phyloP scores from a whole-genome alignment of 2,329 filamentous ascomycete genomes.

The Botrytis fabae region DNA sequence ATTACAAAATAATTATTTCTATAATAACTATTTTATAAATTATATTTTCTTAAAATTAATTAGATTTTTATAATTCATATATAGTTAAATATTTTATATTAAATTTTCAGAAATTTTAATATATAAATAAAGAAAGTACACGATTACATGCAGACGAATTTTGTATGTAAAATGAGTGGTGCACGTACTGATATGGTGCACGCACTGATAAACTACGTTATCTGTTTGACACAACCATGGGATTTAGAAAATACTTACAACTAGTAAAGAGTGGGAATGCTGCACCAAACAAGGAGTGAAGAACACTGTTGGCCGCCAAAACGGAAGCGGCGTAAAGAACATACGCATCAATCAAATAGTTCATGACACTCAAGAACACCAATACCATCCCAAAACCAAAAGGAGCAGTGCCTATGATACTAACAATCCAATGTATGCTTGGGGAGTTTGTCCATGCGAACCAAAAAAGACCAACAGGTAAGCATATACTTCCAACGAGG shows the following conservation, averaged over 20 bases:
- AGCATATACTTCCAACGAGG: conserved; percentile 60
- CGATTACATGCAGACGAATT: no score
- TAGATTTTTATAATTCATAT: no score
- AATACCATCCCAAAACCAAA: conserved; percentile 52
- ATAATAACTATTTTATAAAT: no score
- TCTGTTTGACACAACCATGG: not conserved
- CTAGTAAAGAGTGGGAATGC: conserved; percentile 73
- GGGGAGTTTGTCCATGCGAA: conserved; percentile 66
- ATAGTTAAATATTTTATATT: no score
- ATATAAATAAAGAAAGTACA: no score
- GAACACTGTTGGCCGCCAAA: conserved; percentile 69
- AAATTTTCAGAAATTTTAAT: no score
- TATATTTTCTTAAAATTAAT: no score
- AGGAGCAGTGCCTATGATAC: conserved; percentile 44
- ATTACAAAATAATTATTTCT: no score
- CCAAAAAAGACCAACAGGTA: conserved; percentile 66
- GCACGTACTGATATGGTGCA: no score
- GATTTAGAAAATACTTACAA: conserved; percentile 27
- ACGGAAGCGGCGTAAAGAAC: conserved; percentile 76
- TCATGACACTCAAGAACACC: conserved; percentile 65
- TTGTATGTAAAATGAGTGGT: no score
- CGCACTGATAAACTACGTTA: no score
- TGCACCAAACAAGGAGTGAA: conserved; percentile 69
- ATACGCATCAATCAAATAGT: conserved; percentile 67
- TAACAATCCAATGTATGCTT: conserved; percentile 58